Base-by-base conservation (phyloP, 768 basidiomycete species). In the Agrocybe praecox region DNA sequence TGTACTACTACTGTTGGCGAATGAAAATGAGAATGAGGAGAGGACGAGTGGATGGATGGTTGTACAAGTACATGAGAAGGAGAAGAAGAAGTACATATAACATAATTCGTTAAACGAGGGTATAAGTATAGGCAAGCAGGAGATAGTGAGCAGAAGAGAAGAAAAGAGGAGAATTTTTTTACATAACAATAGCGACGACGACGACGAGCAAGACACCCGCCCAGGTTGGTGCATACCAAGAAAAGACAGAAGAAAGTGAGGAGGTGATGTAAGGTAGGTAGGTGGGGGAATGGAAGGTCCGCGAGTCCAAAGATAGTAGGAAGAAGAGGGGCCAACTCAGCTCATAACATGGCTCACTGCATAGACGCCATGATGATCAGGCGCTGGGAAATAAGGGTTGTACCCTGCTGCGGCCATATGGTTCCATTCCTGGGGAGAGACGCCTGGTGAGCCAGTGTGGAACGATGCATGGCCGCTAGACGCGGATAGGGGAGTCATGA, bases 331-430 rank as follows among this genome's bases (percentile, higher is more conserved):
- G 32, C 36, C 12, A 40, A 4, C 58, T 84, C 73, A 85, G 62
- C 77, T 76, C 63, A 85, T 83, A 63, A 85, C 82, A 60, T 80
- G 81, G 63, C 74, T 77, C 40, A 69, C 68, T 22, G 51, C 60
- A 69, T 85, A 86, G 61, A 87, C 79, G 65, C 68, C 71, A 63
- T 83, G 81, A 50, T 85, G 82, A 62, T 79, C 83, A 43, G 80
- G 72, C 57, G 85, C 75, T 32, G 87, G 83, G 66, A 90, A 90
- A 70, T 90, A 90, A 6, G 88, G 77, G 53, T 86, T 88, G 71
- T 87, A 89, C 29, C 82, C 80, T 14, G 77, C 69, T 24, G 81
- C 65, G 21, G 80, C 75, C 67, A 86, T 75, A 55, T 80, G 75
- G 61, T 77, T 82, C 87, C 86, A 88, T 70, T 88, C 81, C 61